These are phyloP conservation scores for Beauveria sp. DNA, from an alignment of 2,329 filamentous ascomycete genomes.

Conservation along the genomic window DNA sequence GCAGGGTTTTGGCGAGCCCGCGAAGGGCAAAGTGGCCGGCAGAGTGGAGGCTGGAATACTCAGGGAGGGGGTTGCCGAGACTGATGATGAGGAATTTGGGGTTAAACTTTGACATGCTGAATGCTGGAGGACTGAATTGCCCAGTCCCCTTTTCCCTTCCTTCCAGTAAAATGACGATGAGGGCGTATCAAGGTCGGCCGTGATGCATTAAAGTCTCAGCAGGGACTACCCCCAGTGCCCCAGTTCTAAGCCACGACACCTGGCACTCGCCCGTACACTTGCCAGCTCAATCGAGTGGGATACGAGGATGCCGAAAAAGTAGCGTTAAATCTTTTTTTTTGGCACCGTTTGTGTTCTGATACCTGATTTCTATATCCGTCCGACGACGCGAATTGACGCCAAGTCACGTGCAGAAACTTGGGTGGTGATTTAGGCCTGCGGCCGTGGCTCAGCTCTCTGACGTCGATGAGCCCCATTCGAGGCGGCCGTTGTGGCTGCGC, in stretches of 20 bases:
- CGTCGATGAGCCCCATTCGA: slow-evolving; percentile 10
- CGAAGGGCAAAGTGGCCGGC: slow-evolving; percentile 75
- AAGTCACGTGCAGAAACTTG: slow-evolving; percentile 1
- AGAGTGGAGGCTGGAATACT: slow-evolving; percentile 74
- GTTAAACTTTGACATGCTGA: slow-evolving; percentile 24
- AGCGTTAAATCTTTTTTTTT: no score
- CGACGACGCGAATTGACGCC: slow-evolving; percentile 12
- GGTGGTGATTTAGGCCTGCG: no score
- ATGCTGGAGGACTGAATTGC: slow-evolving; percentile 16
- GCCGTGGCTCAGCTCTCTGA: slow-evolving; percentile 10
- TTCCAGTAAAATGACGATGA: background rate
- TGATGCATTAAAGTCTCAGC: background rate
- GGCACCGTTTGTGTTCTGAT: no score
- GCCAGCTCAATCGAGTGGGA: background rate
- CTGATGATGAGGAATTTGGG: slow-evolving; percentile 70
- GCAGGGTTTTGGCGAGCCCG: slow-evolving; percentile 40
- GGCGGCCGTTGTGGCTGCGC: slow-evolving; percentile 10
- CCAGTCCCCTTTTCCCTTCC: background rate
- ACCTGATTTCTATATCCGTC: no score
- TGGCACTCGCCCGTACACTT: background rate
- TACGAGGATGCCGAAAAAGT: no score
- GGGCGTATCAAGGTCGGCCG: background rate
- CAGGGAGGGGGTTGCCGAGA: slow-evolving; percentile 74
- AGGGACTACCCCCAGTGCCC: background rate
- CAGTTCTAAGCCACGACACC: background rate